Percentiles rank a stretch among this genome's conserved stretches.
Evolutionary conservation across 345 rosid genomes (phyloP).

Genomic region (Eucalyptus cloeziana): DNA sequence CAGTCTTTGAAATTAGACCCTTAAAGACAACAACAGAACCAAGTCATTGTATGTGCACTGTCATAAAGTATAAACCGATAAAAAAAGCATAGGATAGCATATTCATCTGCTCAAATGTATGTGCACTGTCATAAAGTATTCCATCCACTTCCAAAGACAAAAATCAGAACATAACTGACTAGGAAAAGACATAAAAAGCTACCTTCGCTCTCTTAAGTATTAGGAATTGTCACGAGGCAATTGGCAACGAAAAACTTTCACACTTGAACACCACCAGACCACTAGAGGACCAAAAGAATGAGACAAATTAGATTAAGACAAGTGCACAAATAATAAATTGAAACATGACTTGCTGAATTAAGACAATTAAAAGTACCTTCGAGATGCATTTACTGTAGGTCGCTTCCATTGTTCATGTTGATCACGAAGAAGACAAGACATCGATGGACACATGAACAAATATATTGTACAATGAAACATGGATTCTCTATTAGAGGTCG

Average conservation of each 20-base stretch:
- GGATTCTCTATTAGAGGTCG: constrained; percentile 45
- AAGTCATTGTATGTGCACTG: neutral
- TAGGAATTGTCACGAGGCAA: constrained; percentile 52
- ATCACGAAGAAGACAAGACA: constrained; percentile 81
- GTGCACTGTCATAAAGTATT: neutral
- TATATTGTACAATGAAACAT: constrained; percentile 70
- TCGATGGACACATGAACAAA: constrained; percentile 73
- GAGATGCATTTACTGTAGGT: constrained; percentile 26
- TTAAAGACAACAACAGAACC: neutral
- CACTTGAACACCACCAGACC: constrained; percentile 19
- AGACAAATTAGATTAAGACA: neutral
- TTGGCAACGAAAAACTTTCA: constrained; percentile 82
- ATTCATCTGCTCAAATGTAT: neutral
- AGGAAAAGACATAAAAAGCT: neutral
- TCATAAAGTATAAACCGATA: too few species aligned
- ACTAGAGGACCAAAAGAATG: neutral
- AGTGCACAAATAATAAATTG: neutral
- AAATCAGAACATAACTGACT: neutral
- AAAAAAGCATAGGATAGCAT: neutral
- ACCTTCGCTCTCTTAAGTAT: constrained; percentile 77
- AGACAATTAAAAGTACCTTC: constrained; percentile 34
- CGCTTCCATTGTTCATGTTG: constrained; percentile 94
- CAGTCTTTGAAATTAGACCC: neutral
- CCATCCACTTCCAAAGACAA: neutral
- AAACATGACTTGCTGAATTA: neutral